phyloP scores from a whole-genome alignment of 2,329 filamentous ascomycete genomes.

The Exophiala viscosa region DNA sequence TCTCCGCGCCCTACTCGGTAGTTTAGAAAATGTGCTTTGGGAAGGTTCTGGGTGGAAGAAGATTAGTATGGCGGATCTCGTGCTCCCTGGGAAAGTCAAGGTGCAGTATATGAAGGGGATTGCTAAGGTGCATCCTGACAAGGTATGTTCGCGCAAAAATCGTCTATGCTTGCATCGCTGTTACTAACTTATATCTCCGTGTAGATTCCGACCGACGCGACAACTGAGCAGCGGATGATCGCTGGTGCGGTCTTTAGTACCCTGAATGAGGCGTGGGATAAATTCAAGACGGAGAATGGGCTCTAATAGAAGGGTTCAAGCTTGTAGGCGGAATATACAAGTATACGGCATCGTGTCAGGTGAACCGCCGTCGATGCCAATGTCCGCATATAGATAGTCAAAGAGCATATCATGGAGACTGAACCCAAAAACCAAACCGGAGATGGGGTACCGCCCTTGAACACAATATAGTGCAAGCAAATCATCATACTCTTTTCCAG shows the following conservation, averaged over 20 bases:
- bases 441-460: too few species aligned
- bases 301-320: slow-evolving; percentile 36
- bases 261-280: slow-evolving; percentile 66
- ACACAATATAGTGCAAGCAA: too few species aligned
- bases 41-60: slow-evolving; percentile 93
- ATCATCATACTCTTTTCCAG: not conserved
- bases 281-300: slow-evolving; percentile 62
- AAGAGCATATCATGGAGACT: too few species aligned
- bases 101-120: slow-evolving; percentile 99
- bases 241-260: slow-evolving; percentile 62
- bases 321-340: not conserved
- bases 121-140: slow-evolving; percentile 96
- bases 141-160: slow-evolving; percentile 62
- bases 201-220: slow-evolving; percentile 63
- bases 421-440: too few species aligned
- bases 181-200: slow-evolving; percentile 12
- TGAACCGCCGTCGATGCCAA: not conserved
- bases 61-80: slow-evolving; percentile 86
- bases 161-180: not conserved
- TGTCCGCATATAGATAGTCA: too few species aligned
- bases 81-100: slow-evolving; percentile 93
- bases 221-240: slow-evolving; percentile 65
- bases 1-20: slow-evolving; percentile 78
- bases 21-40: slow-evolving; percentile 87
- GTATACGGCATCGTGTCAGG: too few species aligned